Evolutionary conservation across 345 rosid genomes (phyloP).

Genomic region (Reutealis trisperma): DNA sequence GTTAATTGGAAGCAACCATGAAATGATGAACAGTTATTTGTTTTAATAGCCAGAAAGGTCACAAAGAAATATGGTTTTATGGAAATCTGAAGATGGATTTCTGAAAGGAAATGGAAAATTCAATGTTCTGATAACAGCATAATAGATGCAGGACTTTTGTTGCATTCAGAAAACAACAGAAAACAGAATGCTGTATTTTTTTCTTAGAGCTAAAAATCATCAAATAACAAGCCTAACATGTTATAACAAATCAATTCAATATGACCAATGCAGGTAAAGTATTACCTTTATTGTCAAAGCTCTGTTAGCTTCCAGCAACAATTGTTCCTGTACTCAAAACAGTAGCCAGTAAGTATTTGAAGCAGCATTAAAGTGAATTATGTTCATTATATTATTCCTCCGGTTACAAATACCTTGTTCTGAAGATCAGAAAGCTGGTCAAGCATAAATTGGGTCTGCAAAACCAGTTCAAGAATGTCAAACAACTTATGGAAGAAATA

Average conservation of each 20-base stretch:
- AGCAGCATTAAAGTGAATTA: background rate
- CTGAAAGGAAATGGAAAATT: background rate
- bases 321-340: constrained; percentile 57
- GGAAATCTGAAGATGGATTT: background rate
- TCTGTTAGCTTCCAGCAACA: constrained; percentile 84
- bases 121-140: background rate
- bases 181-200: background rate
- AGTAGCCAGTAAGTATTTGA: background rate
- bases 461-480: background rate
- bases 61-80: background rate
- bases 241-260: background rate
- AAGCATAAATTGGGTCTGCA: constrained; percentile 89
- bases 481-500: background rate
- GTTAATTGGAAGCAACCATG: background rate
- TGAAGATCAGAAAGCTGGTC: constrained; percentile 95
- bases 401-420: constrained; percentile 51
- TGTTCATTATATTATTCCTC: background rate
- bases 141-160: background rate
- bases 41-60: background rate
- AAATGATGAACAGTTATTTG: background rate
- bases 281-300: constrained; percentile 79
- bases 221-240: background rate
- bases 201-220: background rate
- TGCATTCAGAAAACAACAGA: background rate
- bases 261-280: background rate